Conservation (phyloP, 2,329 filamentous ascomycete species). For the Didymosphaeria variabile region DNA sequence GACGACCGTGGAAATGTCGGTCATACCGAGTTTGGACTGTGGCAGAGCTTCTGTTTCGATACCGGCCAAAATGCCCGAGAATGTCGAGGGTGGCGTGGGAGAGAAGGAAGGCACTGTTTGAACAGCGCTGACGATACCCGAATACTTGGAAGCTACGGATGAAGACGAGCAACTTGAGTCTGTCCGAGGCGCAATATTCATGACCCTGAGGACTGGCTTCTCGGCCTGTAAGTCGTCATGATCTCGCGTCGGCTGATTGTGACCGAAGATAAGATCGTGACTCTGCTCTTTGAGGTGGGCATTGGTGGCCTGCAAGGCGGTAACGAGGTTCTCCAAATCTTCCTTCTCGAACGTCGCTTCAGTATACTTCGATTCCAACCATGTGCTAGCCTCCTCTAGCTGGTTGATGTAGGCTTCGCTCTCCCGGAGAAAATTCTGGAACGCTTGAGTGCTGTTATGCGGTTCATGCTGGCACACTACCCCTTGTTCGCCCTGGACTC, state of each 20-base stretch:
- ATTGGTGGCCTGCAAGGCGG: neutral
- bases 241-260: neutral
- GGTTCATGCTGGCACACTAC: neutral
- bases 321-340: neutral
- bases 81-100: neutral
- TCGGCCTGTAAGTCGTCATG: neutral
- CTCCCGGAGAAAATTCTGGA: neutral
- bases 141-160: neutral
- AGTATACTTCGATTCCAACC: neutral
- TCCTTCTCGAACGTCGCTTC: neutral
- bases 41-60: neutral
- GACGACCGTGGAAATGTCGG: no score
- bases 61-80: neutral
- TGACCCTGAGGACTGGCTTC: neutral
- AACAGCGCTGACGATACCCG: neutral
- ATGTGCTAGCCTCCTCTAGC: neutral
- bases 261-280: neutral
- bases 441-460: neutral
- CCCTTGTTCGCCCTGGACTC: neutral
- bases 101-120: neutral
- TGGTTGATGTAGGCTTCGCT: neutral
- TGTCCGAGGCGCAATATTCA: neutral
- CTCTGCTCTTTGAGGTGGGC: neutral
- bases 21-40: no score
- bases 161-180: neutral